Evolutionary conservation across 352 stramenopile species (phyloP), one percentile per base, ranked within the genome.

Genomic region (Saprolegnia diclina): DNA sequence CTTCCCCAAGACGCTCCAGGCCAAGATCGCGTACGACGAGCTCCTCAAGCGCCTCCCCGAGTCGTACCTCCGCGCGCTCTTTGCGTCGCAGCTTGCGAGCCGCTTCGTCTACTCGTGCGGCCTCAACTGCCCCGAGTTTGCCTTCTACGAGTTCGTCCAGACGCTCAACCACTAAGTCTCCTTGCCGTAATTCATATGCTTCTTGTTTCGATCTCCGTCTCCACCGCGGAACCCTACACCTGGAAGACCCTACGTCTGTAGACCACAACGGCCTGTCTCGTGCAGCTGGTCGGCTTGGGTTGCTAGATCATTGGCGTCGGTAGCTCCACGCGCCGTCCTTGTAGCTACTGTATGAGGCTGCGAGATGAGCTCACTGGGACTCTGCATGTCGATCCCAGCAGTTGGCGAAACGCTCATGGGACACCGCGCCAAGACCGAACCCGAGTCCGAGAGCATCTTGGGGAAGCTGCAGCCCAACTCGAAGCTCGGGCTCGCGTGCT

Each of bases 141-240:
- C 83, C 32, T 94, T 94, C 77, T 94, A 92, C 77, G 85, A 94
- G 76, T 94, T 92, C 61, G 83, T 92, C 29, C 70, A 91, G 59
- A 73, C 76, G 46, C 79, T 92, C 40, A 57, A 69, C 22, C 53
- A 69, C 53, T 69, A 69, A 62, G 52, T 59, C 13, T 42, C 3
- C 13, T 59, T 26, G 52, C 11, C 42, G 11, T 48, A 35, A 35
- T 54, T 6, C 46, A 29, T 5, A 2, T 54, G 46, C 46, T 2
- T 22, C 46, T 54, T 54, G 24, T 54, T 29, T 29, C n/a, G 18
- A 52, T 52, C 18, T 19, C n/a, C n/a, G n/a, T n/a, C n/a, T n/a
- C n/a, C n/a, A n/a, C n/a, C n/a, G n/a, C n/a, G n/a, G n/a, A n/a
- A n/a, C n/a, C n/a, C n/a, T n/a, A n/a, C n/a, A n/a, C n/a, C n/a